Evolutionary conservation across 352 stramenopile species (phyloP).

Genomic region (Detonula confervacea): DNA sequence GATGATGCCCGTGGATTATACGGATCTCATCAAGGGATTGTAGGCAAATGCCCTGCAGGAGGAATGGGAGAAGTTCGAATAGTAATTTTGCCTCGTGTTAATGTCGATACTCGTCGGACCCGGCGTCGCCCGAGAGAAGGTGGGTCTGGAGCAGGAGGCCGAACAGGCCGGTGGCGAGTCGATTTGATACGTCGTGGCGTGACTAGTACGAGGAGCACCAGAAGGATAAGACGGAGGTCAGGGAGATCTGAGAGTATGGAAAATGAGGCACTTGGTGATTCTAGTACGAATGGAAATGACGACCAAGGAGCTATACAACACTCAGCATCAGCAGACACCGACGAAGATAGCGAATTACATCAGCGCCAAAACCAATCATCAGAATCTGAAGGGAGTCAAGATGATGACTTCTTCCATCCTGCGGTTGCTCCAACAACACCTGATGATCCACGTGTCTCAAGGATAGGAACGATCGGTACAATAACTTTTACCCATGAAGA

Average conservation of each 20-base stretch:
- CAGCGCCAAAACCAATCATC: conserved; percentile 8
- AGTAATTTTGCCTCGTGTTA: conserved; percentile 63
- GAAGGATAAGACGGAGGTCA: conserved; percentile 14
- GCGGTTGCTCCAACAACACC: not conserved
- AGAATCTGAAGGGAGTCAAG: conserved; percentile 24
- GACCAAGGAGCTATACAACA: conserved; percentile 12
- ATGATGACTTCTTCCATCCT: conserved; percentile 48
- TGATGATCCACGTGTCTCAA: conserved; percentile 55
- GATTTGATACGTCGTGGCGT: conserved; percentile 55
- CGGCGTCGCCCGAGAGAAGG: conserved; percentile 26
- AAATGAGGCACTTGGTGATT: not conserved
- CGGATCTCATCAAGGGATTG: conserved; percentile 35
- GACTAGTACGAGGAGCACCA: conserved; percentile 20
- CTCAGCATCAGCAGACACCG: conserved; percentile 10
- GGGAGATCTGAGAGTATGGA: conserved; percentile 3
- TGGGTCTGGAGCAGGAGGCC: too few relatives aligned
- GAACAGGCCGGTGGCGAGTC: conserved; percentile 37
- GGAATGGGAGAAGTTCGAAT: conserved; percentile 59
- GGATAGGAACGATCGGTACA: conserved; percentile 69
- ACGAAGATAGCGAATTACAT: conserved; percentile 1
- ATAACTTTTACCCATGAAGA: conserved; percentile 73
- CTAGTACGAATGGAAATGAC: conserved; percentile 19
- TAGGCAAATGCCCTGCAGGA: too few relatives aligned
- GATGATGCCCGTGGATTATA: conserved; percentile 61
- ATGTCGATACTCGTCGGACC: conserved; percentile 17